Percentiles rank a stretch among this genome's conserved stretches.
phyloP scores from a whole-genome alignment of 1,284 basidiomycete genomes.

The Salmacisia buchloeana region DNA sequence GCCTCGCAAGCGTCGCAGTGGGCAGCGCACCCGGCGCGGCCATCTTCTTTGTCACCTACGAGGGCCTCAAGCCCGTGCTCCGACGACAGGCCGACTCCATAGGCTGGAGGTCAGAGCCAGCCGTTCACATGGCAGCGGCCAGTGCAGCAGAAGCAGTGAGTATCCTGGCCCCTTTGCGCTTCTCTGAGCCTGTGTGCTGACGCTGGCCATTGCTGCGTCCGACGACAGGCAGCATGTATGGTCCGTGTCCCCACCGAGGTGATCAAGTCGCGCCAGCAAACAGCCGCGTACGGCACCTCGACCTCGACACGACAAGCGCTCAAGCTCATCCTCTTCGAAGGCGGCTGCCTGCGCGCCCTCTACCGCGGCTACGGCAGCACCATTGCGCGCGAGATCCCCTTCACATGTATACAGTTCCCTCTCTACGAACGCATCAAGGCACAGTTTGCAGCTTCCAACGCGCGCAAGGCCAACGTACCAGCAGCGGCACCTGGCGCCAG shows the following conservation, averaged over 20 bases:
- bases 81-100: neutral
- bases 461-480: neutral
- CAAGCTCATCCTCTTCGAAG: conserved; percentile 58
- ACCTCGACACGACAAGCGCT: conserved; percentile 56
- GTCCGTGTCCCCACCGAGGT: conserved; percentile 91
- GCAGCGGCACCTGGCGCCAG: neutral
- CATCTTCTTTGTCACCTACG: conserved; percentile 91
- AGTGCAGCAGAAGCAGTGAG: conserved; percentile 49
- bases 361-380: conserved; percentile 75
- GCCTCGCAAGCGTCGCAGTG: conserved; percentile 87
- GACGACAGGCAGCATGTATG: conserved; percentile 72
- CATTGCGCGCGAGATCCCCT: conserved; percentile 77
- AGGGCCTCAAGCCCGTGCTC: conserved; percentile 68
- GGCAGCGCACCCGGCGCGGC: conserved; percentile 95
- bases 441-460: conserved; percentile 9
- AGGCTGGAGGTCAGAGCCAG: conserved; percentile 19
- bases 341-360: conserved; percentile 60
- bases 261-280: conserved; percentile 79
- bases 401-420: conserved; percentile 95
- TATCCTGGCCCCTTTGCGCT: neutral
- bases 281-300: conserved; percentile 62
- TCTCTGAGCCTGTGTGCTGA: neutral
- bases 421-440: conserved; percentile 83
- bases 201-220: neutral
- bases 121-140: conserved; percentile 51